phyloP scores from a whole-genome alignment of 2,329 filamentous ascomycete species.

The Pyrenophora graminea region DNA sequence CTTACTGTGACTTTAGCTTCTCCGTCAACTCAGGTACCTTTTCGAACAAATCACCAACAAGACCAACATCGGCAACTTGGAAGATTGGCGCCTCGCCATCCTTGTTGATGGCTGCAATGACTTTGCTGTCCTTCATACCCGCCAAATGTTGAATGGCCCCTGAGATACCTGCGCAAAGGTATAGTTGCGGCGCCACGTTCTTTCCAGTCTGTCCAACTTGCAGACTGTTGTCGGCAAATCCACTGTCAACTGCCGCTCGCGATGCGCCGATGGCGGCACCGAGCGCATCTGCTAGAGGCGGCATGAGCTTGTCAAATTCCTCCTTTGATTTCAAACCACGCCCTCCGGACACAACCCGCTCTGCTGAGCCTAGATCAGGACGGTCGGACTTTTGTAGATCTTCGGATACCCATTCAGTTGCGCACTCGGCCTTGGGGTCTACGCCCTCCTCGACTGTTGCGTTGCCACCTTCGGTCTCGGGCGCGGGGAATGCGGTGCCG shows the following conservation, averaged over 20 bases:
- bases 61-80: conserved; percentile 93
- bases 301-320: conserved; percentile 91
- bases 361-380: conserved; percentile 88
- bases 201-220: conserved; percentile 99
- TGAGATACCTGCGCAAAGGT: conserved; percentile 93
- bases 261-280: conserved; percentile 96
- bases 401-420: conserved; percentile 90
- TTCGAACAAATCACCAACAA: conserved; percentile 94
- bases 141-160: conserved; percentile 98
- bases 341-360: conserved; percentile 88
- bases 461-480: conserved; percentile 71
- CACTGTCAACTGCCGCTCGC: conserved; percentile 92
- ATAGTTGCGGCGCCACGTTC: conserved; percentile 94
- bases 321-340: conserved; percentile 97
- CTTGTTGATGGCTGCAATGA: conserved; percentile 99
- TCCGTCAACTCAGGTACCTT: conserved; percentile 95
- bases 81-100: conserved; percentile 97
- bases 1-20: conserved; percentile 70
- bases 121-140: conserved; percentile 99
- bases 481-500: conserved; percentile 85
- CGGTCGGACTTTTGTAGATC: conserved; percentile 91
- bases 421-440: conserved; percentile 75
- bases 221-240: conserved; percentile 96
- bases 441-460: conserved; percentile 78
- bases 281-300: conserved; percentile 87